Percentiles rank a stretch among this genome's conserved stretches.
phyloP scores from a whole-genome alignment of 257 asterid genomes.

The Coffea eugenioides region DNA sequence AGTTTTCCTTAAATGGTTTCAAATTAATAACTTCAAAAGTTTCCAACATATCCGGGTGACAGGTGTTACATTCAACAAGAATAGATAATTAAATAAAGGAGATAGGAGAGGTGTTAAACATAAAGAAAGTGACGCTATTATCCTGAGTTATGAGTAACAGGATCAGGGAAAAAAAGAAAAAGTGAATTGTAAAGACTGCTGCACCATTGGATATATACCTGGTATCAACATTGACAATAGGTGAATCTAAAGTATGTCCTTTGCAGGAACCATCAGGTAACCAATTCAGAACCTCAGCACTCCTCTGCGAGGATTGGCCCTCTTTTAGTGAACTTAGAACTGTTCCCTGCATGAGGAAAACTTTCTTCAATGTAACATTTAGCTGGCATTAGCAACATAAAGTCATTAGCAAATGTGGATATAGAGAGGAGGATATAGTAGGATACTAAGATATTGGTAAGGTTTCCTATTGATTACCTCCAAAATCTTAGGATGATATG shows the following conservation, averaged over 20 bases:
- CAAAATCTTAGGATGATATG: not conserved
- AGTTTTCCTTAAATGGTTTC: no score
- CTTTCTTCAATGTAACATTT: not conserved
- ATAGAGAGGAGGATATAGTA: not conserved
- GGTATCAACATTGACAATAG: not conserved
- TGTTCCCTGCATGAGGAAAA: not conserved
- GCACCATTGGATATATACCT: not conserved
- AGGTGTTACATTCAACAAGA: no score
- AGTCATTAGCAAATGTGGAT: not conserved
- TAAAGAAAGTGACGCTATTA: not conserved
- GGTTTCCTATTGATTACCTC: not conserved
- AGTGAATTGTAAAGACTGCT: not conserved
- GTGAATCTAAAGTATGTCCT: slow-evolving; percentile 4
- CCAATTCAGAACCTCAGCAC: not conserved
- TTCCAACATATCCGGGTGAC: no score
- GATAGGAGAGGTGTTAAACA: not conserved
- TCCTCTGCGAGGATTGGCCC: not conserved
- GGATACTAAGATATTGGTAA: not conserved
- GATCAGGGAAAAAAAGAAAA: not conserved
- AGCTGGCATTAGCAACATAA: not conserved
- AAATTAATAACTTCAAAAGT: no score
- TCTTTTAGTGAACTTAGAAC: not conserved
- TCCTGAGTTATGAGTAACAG: not conserved
- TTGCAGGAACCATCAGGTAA: not conserved
- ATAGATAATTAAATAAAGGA: no score